Evolutionary conservation across 257 asterid genomes (phyloP).

Genomic region (Rhazya stricta): DNA sequence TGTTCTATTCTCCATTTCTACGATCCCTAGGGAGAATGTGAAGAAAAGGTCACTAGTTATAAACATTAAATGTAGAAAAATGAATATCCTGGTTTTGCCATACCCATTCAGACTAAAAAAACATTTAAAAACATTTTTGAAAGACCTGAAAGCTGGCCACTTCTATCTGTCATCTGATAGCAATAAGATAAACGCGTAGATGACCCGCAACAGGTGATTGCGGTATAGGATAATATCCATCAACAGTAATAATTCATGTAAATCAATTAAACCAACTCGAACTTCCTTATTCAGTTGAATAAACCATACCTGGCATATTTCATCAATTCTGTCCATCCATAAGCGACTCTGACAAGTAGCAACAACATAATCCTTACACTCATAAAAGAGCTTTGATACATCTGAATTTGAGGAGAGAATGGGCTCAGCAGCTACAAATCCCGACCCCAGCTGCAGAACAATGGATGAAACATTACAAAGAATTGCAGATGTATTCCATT

Average conservation of each 20-base stretch:
- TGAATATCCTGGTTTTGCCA: neutral
- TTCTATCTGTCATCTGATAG: neutral
- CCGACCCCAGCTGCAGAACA: conserved; percentile 65
- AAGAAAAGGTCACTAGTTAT: neutral
- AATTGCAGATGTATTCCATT: neutral
- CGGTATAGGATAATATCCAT: neutral
- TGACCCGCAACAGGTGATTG: neutral
- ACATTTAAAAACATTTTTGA: neutral
- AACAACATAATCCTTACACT: conserved; percentile 72
- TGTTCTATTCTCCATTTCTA: neutral
- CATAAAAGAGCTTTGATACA: conserved; percentile 52
- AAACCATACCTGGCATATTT: conserved; percentile 74
- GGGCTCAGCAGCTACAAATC: conserved; percentile 74
- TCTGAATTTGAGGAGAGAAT: conserved; percentile 52
- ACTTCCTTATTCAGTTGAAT: conserved; percentile 10
- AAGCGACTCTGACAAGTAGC: conserved; percentile 52
- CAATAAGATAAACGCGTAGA: neutral
- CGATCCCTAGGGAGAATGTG: neutral
- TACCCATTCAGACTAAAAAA: neutral
- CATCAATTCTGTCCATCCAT: conserved; percentile 82
- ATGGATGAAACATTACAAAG: neutral
- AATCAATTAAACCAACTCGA: neutral
- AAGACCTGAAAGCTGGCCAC: neutral
- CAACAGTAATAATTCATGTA: neutral
- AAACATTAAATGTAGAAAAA: neutral